Conservation (phyloP, 1,284 basidiomycete genomes). For the Earliella scabrosa region DNA sequence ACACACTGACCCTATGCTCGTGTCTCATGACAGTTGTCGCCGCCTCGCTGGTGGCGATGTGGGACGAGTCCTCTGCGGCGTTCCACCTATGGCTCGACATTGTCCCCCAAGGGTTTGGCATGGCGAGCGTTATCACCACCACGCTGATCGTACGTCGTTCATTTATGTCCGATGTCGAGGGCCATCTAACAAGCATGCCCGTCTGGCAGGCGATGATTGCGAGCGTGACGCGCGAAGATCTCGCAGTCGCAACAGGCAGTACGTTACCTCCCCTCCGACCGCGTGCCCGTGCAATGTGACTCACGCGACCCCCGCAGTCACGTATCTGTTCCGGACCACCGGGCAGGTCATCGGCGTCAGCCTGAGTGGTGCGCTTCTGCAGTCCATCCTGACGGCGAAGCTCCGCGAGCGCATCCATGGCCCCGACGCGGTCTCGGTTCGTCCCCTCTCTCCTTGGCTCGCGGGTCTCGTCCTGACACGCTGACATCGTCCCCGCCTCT, state of each 20-base stretch:
- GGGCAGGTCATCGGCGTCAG: constrained; percentile 92
- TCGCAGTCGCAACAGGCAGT: constrained; percentile 89
- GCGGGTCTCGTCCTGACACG: not conserved
- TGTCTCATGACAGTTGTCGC: constrained; percentile 57
- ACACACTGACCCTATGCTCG: constrained; percentile 69
- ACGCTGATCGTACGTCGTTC: constrained; percentile 70
- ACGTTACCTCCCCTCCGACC: constrained; percentile 39
- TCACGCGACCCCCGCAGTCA: constrained; percentile 57
- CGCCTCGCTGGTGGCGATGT: constrained; percentile 59
- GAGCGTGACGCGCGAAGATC: constrained; percentile 78
- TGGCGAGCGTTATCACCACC: constrained; percentile 81
- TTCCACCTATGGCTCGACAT: constrained; percentile 80
- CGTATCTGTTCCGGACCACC: constrained; percentile 88
- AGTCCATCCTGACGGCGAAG: constrained; percentile 72
- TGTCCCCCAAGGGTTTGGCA: constrained; percentile 81
- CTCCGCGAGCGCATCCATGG: constrained; percentile 77
- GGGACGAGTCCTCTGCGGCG: constrained; percentile 64
- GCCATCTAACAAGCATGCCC: constrained; percentile 23
- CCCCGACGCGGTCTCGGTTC: constrained; percentile 69
- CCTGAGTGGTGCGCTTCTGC: constrained; percentile 80
- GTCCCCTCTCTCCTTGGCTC: constrained; percentile 7
- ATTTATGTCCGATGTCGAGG: not conserved
- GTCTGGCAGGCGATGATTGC: constrained; percentile 80
- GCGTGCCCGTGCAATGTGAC: not conserved
- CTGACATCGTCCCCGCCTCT: not conserved